Evolutionary conservation across 164 flowering plant species (phyloP).

Genomic region (Warburgia ugandensis): DNA sequence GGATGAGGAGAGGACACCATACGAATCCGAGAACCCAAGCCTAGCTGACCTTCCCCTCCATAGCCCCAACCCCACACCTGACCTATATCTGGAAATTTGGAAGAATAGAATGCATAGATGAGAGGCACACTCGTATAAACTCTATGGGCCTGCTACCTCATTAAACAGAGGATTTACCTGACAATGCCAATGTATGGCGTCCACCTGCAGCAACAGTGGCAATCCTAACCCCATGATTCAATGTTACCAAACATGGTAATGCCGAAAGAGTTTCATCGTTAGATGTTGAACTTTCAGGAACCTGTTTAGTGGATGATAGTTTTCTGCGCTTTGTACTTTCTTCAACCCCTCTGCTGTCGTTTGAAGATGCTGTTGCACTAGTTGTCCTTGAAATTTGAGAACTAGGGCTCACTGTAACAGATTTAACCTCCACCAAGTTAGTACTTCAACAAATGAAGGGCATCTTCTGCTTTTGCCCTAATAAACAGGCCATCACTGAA

Average conservation of each 20-base stretch:
- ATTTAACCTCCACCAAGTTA: slow-evolving; percentile 19
- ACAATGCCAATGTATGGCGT: slow-evolving; percentile 85
- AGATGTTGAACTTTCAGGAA: slow-evolving; percentile 62
- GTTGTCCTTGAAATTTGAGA: slow-evolving; percentile 47
- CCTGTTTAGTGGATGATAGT: slow-evolving; percentile 59
- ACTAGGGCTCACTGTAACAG: slow-evolving; percentile 53
- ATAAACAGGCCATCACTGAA: neutral
- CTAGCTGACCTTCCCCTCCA: slow-evolving; percentile 99
- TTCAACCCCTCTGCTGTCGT: slow-evolving; percentile 41
- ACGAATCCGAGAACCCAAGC: slow-evolving; percentile 86
- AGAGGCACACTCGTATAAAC: too few relatives aligned
- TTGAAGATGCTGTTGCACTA: slow-evolving; percentile 35
- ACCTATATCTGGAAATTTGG: slow-evolving; percentile 78
- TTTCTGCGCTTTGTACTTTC: slow-evolving; percentile 73
- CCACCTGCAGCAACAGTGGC: slow-evolving; percentile 92
- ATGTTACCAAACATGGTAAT: slow-evolving; percentile 72
- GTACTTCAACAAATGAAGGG: slow-evolving; percentile 7
- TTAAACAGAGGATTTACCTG: slow-evolving; percentile 46
- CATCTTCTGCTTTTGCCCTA: slow-evolving; percentile 1
- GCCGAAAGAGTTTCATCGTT: slow-evolving; percentile 74
- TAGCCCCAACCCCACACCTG: slow-evolving; percentile 99
- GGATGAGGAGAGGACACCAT: slow-evolving; percentile 97
- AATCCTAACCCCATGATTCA: slow-evolving; percentile 79
- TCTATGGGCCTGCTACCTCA: neutral
- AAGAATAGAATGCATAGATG: slow-evolving; percentile 26